Evolutionary conservation across 495 filamentous ascomycete genomes (phyloP), one percentile per base, ranked within the genome.

Genomic region (Saxophila tyrrhenica): DNA sequence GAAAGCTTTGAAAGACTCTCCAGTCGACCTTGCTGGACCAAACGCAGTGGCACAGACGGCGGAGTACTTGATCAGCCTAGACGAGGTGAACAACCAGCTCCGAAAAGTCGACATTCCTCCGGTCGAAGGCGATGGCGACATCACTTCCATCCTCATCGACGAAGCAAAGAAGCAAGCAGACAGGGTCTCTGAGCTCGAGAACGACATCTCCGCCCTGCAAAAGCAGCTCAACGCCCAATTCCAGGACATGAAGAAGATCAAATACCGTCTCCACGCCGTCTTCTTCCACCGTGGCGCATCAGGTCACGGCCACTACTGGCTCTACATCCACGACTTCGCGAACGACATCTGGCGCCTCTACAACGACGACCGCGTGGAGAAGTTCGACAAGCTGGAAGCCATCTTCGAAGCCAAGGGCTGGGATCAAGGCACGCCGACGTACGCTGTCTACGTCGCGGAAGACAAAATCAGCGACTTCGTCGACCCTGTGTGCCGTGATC

Each of bases 241-340:
- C 60, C 69, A 66, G 2, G 74, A 75, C 51, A 68, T 78, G 58
- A 73, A 71, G 25, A 65, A 79, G 21, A 66, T 86, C 21, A 75
- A 80, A 1, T 99, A 96, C 66, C 80, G 77, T n/a, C 79, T 99
- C 13, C 87, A 94, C 53, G 86, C 92, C 0, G 85, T 96, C 20
- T 91, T 97, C 66, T 87, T 95, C 48, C 94, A 99, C 64, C 78
- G 83, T 3, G 94, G 84, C 43, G 71, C 63, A 15, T 58, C 69
- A 1, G 71, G 68, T 17, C 85, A 84, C 48, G 92, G 92, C 1
- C 92, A 98, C 67, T 99, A 96, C 72, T 99, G 87, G 80, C 89
- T 96, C 54, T 96, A 89, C 75, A 94, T 98, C 61, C 84, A 81
- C 64, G 92, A 97, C 67, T 94, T 94, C 66, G 73, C 80, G 51